Base-by-base conservation (phyloP, 352 stramenopile genomes). In the Pythium folliculosum region DNA sequence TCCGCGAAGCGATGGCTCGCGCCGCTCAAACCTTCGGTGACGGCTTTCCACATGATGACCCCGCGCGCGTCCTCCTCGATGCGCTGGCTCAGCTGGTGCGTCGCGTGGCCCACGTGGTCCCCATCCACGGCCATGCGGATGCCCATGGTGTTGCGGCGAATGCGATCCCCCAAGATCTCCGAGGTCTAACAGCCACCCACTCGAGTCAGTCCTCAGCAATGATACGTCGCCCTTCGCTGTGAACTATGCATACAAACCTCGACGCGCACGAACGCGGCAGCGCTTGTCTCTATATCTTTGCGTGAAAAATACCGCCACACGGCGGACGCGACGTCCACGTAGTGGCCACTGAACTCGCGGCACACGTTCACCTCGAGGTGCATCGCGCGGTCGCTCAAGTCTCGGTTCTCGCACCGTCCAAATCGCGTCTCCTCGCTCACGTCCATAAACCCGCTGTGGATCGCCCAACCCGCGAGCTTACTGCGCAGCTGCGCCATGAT, bases 401-500 rank as follows among this genome's bases (percentile, higher is more conserved):
- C 37, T 10, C 27, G 27, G 25, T 67, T 45, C 12, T 65, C 45
- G 7, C 25, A 63, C 17, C 51, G 59, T 25, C 48, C 58, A 22
- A 59, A 70, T 5, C 52, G 54, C 8, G 43, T 51, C 5, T 60
- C 30, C 2, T 47, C 2, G 17, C 19, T 19, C 5, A 35, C 40
- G 21, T 70, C 67, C 30, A 63, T 32, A 1, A 70, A 27, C 6
- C 61, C 60, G 37, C 48, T 70, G 19, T 38, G 54, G 50, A 73
- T 73, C 5, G 60, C 44, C 61, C 61, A 70, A 6, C 47, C 38
- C 1, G 54, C 32, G 5, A 73, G 37, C 27, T 40, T 27, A 10
- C 23, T 21, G 44, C 63, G 48, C 8, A 73, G 21, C 9, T 47
- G 56, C 35, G 63, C 50, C 60, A 73, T 69, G 49, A 73, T 73